phyloP scores from a whole-genome alignment of 805 yeast genomes.

The Yarrowia yakushimensis region DNA sequence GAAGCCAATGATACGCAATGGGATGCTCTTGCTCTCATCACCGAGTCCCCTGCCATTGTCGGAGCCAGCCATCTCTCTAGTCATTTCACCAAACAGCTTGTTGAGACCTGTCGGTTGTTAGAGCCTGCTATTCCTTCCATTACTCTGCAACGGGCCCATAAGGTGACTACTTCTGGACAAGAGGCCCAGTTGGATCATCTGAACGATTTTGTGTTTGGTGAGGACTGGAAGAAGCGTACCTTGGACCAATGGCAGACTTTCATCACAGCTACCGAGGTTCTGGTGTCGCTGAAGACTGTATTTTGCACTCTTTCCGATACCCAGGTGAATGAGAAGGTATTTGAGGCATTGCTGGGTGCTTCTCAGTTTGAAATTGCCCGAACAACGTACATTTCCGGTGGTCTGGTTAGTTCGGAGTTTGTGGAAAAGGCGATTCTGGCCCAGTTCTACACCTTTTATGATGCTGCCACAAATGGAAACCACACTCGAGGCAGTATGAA shows the following conservation, averaged over 20 bases:
- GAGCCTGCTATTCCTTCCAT: conserved; percentile 21
- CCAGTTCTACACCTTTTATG: conserved; percentile 44
- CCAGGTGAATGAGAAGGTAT: conserved; percentile 21
- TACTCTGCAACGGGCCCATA: background rate
- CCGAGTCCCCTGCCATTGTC: background rate
- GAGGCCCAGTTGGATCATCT: background rate
- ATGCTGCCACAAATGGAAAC: conserved; percentile 44
- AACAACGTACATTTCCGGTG: background rate
- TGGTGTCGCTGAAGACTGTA: conserved; percentile 6
- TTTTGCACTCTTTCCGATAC: conserved; percentile 23
- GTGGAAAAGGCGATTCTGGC: conserved; percentile 27
- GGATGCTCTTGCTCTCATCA: conserved; percentile 2
- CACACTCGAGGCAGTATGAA: conserved; percentile 42
- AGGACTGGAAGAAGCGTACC: conserved; percentile 5
- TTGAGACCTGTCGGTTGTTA: conserved; percentile 12
- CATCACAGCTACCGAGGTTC: background rate
- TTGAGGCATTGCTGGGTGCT: conserved; percentile 30
- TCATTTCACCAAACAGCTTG: conserved; percentile 6
- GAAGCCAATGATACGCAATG: conserved; percentile 16
- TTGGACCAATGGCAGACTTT: conserved; percentile 10
- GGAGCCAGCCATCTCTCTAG: background rate
- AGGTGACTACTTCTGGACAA: background rate
- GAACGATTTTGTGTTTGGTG: conserved; percentile 5
- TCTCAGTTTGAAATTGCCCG: conserved; percentile 33
- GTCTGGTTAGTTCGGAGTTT: background rate